These are phyloP conservation scores for Nevesoporus exiguus DNA, from an alignment of 768 basidiomycete genomes.

Conservation along the genomic window DNA sequence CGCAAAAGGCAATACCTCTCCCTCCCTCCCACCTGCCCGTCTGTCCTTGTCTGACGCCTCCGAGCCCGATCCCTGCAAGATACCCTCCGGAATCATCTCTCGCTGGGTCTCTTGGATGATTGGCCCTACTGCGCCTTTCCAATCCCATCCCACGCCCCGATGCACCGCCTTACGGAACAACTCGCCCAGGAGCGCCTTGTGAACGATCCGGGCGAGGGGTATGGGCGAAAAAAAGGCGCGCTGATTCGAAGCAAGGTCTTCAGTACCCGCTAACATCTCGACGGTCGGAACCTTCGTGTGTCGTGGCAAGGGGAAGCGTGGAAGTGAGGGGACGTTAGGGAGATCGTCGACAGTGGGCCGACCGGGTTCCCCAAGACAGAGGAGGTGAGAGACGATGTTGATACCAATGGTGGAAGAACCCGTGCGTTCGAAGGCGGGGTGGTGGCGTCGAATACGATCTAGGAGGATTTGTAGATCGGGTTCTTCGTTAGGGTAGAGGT, in stretches of 20 bases:
- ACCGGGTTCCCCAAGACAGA: slow-evolving; percentile 13
- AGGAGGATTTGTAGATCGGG: slow-evolving; percentile 11
- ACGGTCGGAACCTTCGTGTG: slow-evolving; percentile 10
- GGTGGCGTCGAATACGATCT: slow-evolving; percentile 12
- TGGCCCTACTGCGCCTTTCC: slow-evolving; percentile 12
- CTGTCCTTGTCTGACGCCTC: not conserved
- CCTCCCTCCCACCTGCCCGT: not conserved
- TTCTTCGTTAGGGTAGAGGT: slow-evolving; percentile 21
- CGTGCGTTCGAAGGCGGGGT: not conserved
- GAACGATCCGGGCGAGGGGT: slow-evolving; percentile 23
- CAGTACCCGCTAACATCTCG: slow-evolving; percentile 16
- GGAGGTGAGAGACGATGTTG: slow-evolving; percentile 21
- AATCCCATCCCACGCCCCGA: slow-evolving; percentile 21
- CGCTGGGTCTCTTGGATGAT: slow-evolving; percentile 18
- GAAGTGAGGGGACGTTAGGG: not conserved
- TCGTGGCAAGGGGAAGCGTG: not conserved
- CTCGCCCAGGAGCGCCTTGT: slow-evolving; percentile 17
- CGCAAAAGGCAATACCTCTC: slow-evolving; percentile 14
- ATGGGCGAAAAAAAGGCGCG: slow-evolving; percentile 16
- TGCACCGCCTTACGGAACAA: slow-evolving; percentile 22
- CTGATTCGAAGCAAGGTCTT: not conserved
- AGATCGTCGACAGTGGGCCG: slow-evolving; percentile 5
- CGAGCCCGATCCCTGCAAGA: not conserved
- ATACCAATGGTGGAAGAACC: slow-evolving; percentile 10
- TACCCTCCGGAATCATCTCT: slow-evolving; percentile 19